A percentile compares a stretch with the other conserved stretches of the same genome.
Evolutionary conservation across 1,284 basidiomycete genomes (phyloP).

Genomic region (Cutaneotrichosporon sp.): DNA sequence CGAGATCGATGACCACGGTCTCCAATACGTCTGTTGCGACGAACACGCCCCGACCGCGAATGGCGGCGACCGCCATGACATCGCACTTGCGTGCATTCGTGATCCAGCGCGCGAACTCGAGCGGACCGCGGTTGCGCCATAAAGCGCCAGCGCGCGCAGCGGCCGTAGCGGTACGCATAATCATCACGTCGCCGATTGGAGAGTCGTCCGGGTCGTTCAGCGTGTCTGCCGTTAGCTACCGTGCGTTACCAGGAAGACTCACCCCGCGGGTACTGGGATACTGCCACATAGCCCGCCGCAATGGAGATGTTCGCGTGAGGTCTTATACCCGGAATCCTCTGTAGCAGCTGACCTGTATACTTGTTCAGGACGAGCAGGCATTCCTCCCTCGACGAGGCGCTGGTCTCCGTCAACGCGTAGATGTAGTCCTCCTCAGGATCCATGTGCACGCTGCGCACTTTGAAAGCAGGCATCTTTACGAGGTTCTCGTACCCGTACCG

Average conservation of each 20-base stretch:
- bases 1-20: not conserved
- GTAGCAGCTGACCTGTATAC: slow-evolving; percentile 8
- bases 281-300: slow-evolving; percentile 9
- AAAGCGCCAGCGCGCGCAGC: not conserved
- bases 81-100: slow-evolving; percentile 3
- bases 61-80: not conserved
- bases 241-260: not conserved
- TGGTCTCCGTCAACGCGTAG: slow-evolving; percentile 5
- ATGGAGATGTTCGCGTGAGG: not conserved
- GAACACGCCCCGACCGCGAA: slow-evolving; percentile 12
- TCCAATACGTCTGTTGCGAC: slow-evolving; percentile 6
- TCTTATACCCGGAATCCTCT: slow-evolving; percentile 3
- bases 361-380: slow-evolving; percentile 5
- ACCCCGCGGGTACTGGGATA: not conserved
- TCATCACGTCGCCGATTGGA: not conserved
- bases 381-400: not conserved
- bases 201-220: not conserved
- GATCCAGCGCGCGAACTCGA: slow-evolving; percentile 28
- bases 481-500: slow-evolving; percentile 3
- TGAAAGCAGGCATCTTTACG: slow-evolving; percentile 5
- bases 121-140: not conserved
- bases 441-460: not conserved
- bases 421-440: slow-evolving; percentile 5
- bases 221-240: not conserved
- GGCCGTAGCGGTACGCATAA: slow-evolving; percentile 4